A percentile compares a stretch with the other conserved stretches of the same genome.
Conservation (phyloP, 208 protist genomes). For the Leishmania amazonensis region DNA sequence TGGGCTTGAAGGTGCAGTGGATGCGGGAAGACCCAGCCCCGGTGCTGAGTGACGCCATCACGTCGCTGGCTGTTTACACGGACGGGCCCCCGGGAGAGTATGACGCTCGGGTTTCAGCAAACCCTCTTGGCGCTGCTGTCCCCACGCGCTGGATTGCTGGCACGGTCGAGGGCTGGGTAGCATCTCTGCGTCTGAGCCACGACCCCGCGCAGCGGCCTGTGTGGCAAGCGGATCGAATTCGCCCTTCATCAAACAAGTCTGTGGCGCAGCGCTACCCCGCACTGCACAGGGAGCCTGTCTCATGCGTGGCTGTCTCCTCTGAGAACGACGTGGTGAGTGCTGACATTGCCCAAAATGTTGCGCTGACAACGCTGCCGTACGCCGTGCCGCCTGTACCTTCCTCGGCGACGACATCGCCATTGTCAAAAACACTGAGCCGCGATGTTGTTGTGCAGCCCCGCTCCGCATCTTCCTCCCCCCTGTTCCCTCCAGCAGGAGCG, state of each 20-base stretch:
- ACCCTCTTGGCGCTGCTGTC: constrained; percentile 47
- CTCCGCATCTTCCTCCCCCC: constrained; percentile 3
- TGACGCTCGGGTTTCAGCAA: constrained; percentile 1
- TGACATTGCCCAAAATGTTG: constrained; percentile 85
- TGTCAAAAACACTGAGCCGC: background rate
- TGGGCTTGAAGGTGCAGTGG: constrained; percentile 32
- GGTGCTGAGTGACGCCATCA: constrained; percentile 59
- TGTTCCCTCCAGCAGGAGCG: constrained; percentile 12
- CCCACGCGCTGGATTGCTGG: constrained; percentile 62
- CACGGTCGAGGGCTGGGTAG: constrained; percentile 69
- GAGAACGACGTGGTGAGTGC: constrained; percentile 71
- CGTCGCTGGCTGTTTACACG: constrained; percentile 34
- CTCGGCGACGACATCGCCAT: background rate
- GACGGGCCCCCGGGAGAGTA: constrained; percentile 6
- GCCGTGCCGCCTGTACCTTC: background rate
- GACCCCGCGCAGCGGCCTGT: background rate
- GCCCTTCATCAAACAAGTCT: constrained; percentile 17
- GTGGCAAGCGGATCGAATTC: constrained; percentile 20
- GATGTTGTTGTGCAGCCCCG: constrained; percentile 6
- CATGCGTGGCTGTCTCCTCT: constrained; percentile 66
- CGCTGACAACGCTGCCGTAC: constrained; percentile 58
- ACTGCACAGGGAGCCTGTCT: constrained; percentile 80
- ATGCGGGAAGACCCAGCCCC: constrained; percentile 25
- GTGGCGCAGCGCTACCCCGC: constrained; percentile 26
- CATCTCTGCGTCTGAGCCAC: constrained; percentile 19